Evolutionary conservation across 441 rosid genomes (phyloP), one percentile per base, ranked within the genome.

Genomic region (Jatropha podagrica): DNA sequence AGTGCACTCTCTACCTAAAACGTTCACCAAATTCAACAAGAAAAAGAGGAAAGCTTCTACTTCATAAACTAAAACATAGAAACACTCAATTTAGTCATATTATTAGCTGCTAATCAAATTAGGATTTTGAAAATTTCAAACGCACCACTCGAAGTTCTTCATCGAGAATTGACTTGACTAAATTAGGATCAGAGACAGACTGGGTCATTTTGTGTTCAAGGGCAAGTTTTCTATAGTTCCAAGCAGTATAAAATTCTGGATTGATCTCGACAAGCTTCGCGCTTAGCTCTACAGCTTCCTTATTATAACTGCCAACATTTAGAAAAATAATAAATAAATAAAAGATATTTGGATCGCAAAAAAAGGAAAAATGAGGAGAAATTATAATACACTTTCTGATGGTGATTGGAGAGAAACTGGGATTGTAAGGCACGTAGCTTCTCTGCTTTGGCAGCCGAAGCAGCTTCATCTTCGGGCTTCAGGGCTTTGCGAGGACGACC

Each of bases 221-320:
- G 2, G 96, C 96, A 46, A 93, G 97, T 79, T 93, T 95, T 48
- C 96, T 78, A 59, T 91, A 95, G 80, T 93, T 95, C 99, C 98
- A 95, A 0, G 92, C 96, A 1, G 97, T 95, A 84, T 93, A 91
- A 0, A 82, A 84, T 80, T 95, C 98, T 2, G 96, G 97, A 74
- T 95, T 95, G 82, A 83, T 88, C 82, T 88, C 95, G 7, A 93
- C 75, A 74, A 95, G 95, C 86, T 88, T 89, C 7, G 92, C 84
- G 85, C 98, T 95, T 11, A 88, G 60, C 52, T 92, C 85, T 58
- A 95, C 65, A 23, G 98, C 98, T 84, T 93, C 96, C 78, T 88
- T 74, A 23, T 90, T 86, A 78, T 91, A 95, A 82, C 98, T 93
- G 88, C 40, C 51, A 71, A 74, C 13, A 51, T 32, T 32, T 58